Percentiles rank a stretch among this genome's conserved stretches.
phyloP scores from a whole-genome alignment of 2,329 filamentous ascomycete genomes.

The Aspergillus unguis region DNA sequence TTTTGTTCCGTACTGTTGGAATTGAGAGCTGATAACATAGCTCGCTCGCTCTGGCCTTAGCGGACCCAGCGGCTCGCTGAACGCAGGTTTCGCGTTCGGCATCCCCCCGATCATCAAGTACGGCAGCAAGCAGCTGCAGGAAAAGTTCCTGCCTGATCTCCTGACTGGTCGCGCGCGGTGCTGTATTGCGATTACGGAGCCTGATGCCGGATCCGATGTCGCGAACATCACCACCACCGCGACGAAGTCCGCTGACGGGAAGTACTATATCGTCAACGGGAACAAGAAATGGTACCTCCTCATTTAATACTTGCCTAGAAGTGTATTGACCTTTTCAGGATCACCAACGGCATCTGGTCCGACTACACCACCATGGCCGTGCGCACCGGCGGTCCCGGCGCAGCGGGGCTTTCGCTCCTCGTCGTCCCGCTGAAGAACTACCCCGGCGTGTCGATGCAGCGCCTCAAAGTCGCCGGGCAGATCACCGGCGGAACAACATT shows the following conservation, averaged over 20 bases:
- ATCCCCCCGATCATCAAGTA: constrained; percentile 70
- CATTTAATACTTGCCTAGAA: not conserved
- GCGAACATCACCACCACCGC: constrained; percentile 70
- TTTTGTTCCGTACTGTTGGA: not conserved
- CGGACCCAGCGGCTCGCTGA: constrained; percentile 64
- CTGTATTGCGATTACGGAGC: constrained; percentile 78
- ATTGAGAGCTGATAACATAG: constrained; percentile 28
- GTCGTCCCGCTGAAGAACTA: constrained; percentile 67
- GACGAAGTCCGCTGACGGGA: constrained; percentile 59
- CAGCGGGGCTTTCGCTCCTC: constrained; percentile 62
- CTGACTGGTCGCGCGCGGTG: constrained; percentile 63
- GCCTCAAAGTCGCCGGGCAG: constrained; percentile 65
- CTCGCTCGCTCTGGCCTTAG: constrained; percentile 63
- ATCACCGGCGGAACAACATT: constrained; percentile 67
- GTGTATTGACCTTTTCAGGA: constrained; percentile 51
- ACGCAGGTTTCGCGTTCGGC: constrained; percentile 69
- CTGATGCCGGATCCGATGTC: constrained; percentile 70
- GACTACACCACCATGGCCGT: constrained; percentile 70
- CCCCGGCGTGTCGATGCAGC: constrained; percentile 64
- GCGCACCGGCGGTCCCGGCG: constrained; percentile 64
- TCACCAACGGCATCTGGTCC: constrained; percentile 69
- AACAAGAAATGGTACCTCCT: constrained; percentile 65
- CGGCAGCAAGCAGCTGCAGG: constrained; percentile 59
- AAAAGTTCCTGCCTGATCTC: constrained; percentile 65
- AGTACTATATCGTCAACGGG: constrained; percentile 69